Conservation (phyloP, 2,329 filamentous ascomycete species). For the Pseudocercospora vitis region DNA sequence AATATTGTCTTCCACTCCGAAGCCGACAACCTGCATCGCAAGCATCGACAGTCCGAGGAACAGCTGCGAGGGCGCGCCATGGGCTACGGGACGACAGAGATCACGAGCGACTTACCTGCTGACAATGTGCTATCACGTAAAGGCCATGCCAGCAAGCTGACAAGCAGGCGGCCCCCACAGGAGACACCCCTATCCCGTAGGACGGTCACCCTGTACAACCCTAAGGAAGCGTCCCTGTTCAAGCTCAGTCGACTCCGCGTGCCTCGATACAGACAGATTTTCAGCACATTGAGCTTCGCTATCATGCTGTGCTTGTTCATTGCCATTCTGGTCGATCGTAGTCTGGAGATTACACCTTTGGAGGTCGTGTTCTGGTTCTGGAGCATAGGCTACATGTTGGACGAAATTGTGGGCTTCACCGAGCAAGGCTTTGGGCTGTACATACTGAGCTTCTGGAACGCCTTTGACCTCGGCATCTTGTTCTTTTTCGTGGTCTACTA, state of each 20-base stretch:
- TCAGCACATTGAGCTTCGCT: slow-evolving; percentile 84
- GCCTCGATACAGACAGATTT: slow-evolving; percentile 84
- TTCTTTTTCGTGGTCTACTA: slow-evolving; percentile 86
- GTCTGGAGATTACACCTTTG: slow-evolving; percentile 75
- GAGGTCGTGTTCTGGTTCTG: slow-evolving; percentile 96
- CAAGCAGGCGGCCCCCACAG: slow-evolving; percentile 27
- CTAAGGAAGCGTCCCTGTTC: slow-evolving; percentile 82
- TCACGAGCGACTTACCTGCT: slow-evolving; percentile 31
- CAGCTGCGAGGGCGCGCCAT: slow-evolving; percentile 19
- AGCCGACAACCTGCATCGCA: slow-evolving; percentile 78
- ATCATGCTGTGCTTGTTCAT: slow-evolving; percentile 83
- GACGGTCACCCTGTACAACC: slow-evolving; percentile 85
- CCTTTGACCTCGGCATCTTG: slow-evolving; percentile 88
- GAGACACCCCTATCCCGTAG: slow-evolving; percentile 54
- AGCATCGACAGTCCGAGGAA: slow-evolving; percentile 43
- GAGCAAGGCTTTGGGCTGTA: slow-evolving; percentile 96
- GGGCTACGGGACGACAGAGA: slow-evolving; percentile 44
- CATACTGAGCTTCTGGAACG: slow-evolving; percentile 97
- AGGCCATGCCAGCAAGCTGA: slow-evolving; percentile 25
- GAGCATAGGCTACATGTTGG: slow-evolving; percentile 95
- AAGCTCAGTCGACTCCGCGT: slow-evolving; percentile 89
- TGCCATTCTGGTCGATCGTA: slow-evolving; percentile 74
- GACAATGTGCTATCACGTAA: slow-evolving; percentile 35
- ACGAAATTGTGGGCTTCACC: slow-evolving; percentile 93
- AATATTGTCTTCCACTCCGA: slow-evolving; percentile 92